Percentiles rank a stretch among this genome's conserved stretches.
These are phyloP conservation scores for Fragaria nilgerrensis DNA, from an alignment of 306 rosid species.

Conservation along the genomic window DNA sequence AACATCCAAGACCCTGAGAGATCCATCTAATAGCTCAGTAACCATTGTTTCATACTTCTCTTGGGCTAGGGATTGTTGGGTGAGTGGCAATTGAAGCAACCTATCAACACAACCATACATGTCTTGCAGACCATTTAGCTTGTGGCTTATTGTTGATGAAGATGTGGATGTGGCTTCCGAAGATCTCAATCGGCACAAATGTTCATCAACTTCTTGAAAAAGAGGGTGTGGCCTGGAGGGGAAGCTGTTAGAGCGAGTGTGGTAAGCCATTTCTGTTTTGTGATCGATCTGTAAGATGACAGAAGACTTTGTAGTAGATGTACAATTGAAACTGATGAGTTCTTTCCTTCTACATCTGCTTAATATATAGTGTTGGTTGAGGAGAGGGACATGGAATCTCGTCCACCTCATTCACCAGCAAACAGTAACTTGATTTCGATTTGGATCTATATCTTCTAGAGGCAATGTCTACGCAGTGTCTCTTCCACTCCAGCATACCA, in stretches of 20 bases:
- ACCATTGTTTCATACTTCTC: conserved; percentile 18
- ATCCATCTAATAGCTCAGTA: conserved; percentile 36
- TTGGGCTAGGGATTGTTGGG: conserved; percentile 35
- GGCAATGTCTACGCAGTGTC: conserved; percentile 25
- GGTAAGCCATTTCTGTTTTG: conserved; percentile 20
- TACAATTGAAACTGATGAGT: conserved; percentile 1
- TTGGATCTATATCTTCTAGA: conserved; percentile 19
- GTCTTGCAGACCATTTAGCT: conserved; percentile 38
- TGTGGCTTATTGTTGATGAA: conserved; percentile 18
- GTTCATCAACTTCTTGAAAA: conserved; percentile 28
- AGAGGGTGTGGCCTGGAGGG: conserved; percentile 43
- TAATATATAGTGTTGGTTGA: background rate
- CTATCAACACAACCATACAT: conserved; percentile 34
- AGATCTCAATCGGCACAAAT: conserved; percentile 29
- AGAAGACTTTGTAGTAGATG: background rate
- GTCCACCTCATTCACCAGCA: background rate
- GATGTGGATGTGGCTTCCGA: conserved; percentile 17
- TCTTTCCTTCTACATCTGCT: background rate
- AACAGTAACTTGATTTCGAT: conserved; percentile 16
- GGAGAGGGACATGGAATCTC: conserved; percentile 30
- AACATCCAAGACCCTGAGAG: conserved; percentile 28
- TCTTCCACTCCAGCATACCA: conserved; percentile 28
- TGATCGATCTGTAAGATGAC: background rate
- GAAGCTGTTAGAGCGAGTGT: conserved; percentile 44
- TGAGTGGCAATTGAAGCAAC: conserved; percentile 31